Conservation (phyloP, 2,329 filamentous ascomycete species). For the Periconia sp. region DNA sequence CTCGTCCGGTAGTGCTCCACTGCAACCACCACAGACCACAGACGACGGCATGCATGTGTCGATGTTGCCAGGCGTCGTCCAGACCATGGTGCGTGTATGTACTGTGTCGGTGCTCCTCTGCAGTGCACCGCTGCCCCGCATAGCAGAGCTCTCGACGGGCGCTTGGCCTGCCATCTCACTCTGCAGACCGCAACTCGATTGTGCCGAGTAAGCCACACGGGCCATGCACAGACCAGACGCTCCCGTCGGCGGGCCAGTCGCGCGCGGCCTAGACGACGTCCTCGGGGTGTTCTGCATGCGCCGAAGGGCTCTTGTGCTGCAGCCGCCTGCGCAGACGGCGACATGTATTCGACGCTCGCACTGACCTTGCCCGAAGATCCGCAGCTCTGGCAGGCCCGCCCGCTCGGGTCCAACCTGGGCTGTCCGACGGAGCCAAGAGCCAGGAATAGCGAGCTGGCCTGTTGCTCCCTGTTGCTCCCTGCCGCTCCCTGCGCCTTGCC, state of each 20-base stretch:
- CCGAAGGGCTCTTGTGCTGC: conserved; percentile 4
- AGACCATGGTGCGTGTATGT: too few relatives aligned
- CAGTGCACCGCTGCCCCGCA: not conserved
- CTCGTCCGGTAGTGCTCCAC: not conserved
- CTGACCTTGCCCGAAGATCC: conserved; percentile 13
- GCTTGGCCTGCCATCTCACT: conserved; percentile 2
- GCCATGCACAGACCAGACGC: not conserved
- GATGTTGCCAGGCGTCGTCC: too few relatives aligned
- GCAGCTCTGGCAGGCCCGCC: conserved; percentile 11
- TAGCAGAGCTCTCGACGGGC: not conserved
- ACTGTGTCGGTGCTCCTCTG: too few relatives aligned
- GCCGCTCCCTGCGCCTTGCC: too few relatives aligned
- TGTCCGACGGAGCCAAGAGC: not conserved
- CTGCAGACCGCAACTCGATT: conserved; percentile 4
- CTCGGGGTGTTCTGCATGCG: not conserved
- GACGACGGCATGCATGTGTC: too few relatives aligned
- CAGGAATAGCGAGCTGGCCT: not conserved
- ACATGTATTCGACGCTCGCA: conserved; percentile 14
- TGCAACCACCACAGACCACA: too few relatives aligned
- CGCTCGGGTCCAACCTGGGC: conserved; percentile 13
- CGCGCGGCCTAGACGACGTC: conserved; percentile 5
- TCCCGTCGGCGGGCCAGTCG: not conserved
- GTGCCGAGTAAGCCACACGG: not conserved
- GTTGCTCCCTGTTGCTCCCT: too few relatives aligned
- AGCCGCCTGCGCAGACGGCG: conserved; percentile 8